These are phyloP conservation scores for Sarcomyxa edulis DNA, from an alignment of 768 basidiomycete species.

Conservation along the genomic window DNA sequence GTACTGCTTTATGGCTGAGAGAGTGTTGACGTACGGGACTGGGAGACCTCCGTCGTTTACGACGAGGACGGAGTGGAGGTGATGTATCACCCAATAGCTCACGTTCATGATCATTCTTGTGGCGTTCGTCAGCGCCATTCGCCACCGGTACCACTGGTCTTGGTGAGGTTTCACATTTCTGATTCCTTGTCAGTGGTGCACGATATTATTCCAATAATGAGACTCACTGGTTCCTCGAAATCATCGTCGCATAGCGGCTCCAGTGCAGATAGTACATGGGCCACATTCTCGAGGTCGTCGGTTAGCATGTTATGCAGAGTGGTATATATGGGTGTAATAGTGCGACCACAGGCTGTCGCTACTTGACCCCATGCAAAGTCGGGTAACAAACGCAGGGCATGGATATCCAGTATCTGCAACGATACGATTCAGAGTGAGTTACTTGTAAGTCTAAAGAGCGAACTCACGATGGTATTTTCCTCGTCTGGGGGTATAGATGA, in stretches of 20 bases:
- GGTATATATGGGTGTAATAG: slow-evolving; percentile 27
- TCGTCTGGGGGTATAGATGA: too few relatives aligned
- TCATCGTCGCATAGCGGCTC: slow-evolving; percentile 16
- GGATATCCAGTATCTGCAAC: too few relatives aligned
- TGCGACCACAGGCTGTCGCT: slow-evolving; percentile 20
- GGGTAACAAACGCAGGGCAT: too few relatives aligned
- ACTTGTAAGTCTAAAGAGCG: too few relatives aligned
- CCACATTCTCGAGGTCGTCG: slow-evolving; percentile 36
- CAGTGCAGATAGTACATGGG: slow-evolving; percentile 35
- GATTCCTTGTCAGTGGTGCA: not conserved
- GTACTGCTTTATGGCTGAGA: not conserved
- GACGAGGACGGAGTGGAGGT: slow-evolving; percentile 7
- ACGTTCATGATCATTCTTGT: too few relatives aligned
- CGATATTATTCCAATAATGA: not conserved
- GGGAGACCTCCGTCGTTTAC: slow-evolving; percentile 18
- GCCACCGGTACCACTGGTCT: not conserved
- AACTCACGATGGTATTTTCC: too few relatives aligned
- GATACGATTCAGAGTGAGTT: too few relatives aligned
- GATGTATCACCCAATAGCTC: slow-evolving; percentile 1
- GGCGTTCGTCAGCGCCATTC: not conserved
- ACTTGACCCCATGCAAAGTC: slow-evolving; percentile 22
- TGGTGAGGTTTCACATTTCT: not conserved
- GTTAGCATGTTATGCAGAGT: slow-evolving; percentile 27
- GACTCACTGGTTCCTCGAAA: slow-evolving; percentile 11
- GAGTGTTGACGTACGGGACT: slow-evolving; percentile 12